A percentile compares a stretch with the other conserved stretches of the same genome.
These are phyloP conservation scores for Huntiella savannae DNA, from an alignment of 2,329 filamentous ascomycete species.

Conservation along the genomic window DNA sequence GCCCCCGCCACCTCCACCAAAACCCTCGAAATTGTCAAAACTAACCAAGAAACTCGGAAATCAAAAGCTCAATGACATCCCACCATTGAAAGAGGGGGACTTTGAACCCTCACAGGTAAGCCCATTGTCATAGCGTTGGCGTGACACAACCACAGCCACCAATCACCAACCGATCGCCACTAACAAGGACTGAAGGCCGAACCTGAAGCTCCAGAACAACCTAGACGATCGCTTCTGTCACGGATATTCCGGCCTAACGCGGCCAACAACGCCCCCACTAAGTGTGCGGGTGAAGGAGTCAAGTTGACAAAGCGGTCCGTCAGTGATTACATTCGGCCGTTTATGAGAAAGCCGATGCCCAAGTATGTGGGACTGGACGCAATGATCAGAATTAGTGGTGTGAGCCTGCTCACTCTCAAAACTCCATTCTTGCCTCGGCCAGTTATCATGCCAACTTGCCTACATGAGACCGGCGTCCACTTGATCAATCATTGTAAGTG, in stretches of 20 bases:
- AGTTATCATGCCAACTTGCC: conserved; percentile 42
- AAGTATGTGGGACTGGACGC: conserved; percentile 28
- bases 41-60: neutral
- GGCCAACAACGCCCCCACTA: neutral
- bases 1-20: neutral
- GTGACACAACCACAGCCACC: neutral
- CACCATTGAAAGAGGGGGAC: conserved; percentile 21
- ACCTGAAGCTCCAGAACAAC: conserved; percentile 10
- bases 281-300: conserved; percentile 1
- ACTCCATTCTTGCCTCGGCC: conserved; percentile 36
- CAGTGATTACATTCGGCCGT: conserved; percentile 9
- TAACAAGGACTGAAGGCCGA: conserved; percentile 11
- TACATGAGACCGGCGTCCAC: conserved; percentile 46
- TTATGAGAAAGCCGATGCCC: conserved; percentile 11
- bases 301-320: conserved; percentile 10
- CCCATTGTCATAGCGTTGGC: neutral
- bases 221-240: conserved; percentile 9
- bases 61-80: conserved; percentile 31
- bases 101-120: conserved; percentile 19
- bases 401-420: conserved; percentile 41
- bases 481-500: conserved; percentile 37
- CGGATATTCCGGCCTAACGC: conserved; percentile 7
- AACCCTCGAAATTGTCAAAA: neutral
- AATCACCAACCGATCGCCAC: neutral
- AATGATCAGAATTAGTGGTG: conserved; percentile 44